A percentile compares a stretch with the other conserved stretches of the same genome.
phyloP scores from a whole-genome alignment of 139 green algal genomes.

The Astrephomene gubernaculifera region DNA sequence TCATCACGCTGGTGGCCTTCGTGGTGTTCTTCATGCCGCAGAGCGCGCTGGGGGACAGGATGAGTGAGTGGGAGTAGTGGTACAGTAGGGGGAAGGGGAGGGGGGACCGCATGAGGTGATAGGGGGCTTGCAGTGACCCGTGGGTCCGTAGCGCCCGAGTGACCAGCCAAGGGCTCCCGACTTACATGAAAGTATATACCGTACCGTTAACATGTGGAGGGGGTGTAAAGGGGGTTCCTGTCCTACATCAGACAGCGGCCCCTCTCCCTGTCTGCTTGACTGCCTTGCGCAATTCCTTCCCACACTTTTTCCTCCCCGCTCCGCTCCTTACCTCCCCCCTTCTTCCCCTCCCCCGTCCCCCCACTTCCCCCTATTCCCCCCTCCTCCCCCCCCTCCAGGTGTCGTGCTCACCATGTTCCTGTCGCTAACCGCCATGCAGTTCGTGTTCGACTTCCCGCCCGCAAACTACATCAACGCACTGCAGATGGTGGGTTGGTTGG shows the following conservation, averaged over 20 bases:
- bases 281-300: no score
- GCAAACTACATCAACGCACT: slow-evolving; percentile 42
- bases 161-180: no score
- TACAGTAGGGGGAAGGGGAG: not conserved
- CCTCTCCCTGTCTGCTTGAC: no score
- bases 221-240: no score
- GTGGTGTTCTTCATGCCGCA: slow-evolving; percentile 24
- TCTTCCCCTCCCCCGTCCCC: not conserved
- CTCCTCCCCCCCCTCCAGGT: not conserved
- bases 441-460: slow-evolving; percentile 40
- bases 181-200: no score
- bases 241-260: no score
- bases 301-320: no score
- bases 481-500: slow-evolving; percentile 28
- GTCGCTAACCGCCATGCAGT: slow-evolving; percentile 33
- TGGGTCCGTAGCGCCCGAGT: no score
- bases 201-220: no score
- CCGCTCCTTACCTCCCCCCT: no score
- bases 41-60: slow-evolving; percentile 19
- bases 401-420: slow-evolving; percentile 30
- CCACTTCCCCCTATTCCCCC: not conserved
- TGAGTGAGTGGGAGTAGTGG: slow-evolving; percentile 5
- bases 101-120: no score
- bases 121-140: no score
- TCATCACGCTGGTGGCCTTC: slow-evolving; percentile 30